A percentile compares a stretch with the other conserved stretches of the same genome.
Conservation (phyloP, 495 filamentous ascomycete species). For the Trichoderma erinaceum region DNA sequence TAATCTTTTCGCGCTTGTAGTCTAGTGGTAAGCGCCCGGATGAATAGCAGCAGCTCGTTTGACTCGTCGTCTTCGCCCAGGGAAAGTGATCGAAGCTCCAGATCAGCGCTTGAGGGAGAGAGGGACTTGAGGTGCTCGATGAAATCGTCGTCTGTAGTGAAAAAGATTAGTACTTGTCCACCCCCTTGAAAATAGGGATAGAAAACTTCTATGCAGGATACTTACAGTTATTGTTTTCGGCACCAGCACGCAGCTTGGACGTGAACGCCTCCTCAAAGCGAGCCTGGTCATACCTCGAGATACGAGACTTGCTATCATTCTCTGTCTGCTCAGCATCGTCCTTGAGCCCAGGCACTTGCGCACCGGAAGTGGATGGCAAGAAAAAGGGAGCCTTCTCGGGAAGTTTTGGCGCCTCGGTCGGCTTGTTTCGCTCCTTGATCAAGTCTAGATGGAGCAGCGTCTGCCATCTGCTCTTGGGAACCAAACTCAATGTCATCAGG, state of each 20-base stretch:
- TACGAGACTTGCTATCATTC: constrained; percentile 29
- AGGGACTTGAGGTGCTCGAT: constrained; percentile 72
- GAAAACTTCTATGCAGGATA: constrained; percentile 9
- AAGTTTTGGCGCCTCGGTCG: constrained; percentile 80
- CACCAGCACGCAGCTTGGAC: constrained; percentile 47
- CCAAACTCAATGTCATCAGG: constrained; percentile 80
- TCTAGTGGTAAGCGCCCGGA: constrained; percentile 63
- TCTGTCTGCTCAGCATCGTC: constrained; percentile 18
- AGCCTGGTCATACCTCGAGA: constrained; percentile 34
- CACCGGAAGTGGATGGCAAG: constrained; percentile 60
- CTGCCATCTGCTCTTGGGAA: constrained; percentile 90
- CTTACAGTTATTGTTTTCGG: constrained; percentile 47
- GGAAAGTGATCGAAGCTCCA: constrained; percentile 78
- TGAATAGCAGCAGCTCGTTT: constrained; percentile 56
- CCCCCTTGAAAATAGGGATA: neutral
- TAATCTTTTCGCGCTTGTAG: constrained; percentile 68
- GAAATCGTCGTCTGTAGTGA: constrained; percentile 46
- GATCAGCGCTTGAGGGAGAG: constrained; percentile 71
- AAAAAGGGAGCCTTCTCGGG: constrained; percentile 97
- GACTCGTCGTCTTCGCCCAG: constrained; percentile 36
- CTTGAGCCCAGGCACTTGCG: constrained; percentile 25
- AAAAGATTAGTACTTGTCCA: constrained; percentile 14
- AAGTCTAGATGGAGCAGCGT: constrained; percentile 82
- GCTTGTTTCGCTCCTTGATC: constrained; percentile 91
- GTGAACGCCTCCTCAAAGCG: constrained; percentile 52